Evolutionary conservation across 768 basidiomycete genomes (phyloP).

Genomic region (Suillus subluteus): DNA sequence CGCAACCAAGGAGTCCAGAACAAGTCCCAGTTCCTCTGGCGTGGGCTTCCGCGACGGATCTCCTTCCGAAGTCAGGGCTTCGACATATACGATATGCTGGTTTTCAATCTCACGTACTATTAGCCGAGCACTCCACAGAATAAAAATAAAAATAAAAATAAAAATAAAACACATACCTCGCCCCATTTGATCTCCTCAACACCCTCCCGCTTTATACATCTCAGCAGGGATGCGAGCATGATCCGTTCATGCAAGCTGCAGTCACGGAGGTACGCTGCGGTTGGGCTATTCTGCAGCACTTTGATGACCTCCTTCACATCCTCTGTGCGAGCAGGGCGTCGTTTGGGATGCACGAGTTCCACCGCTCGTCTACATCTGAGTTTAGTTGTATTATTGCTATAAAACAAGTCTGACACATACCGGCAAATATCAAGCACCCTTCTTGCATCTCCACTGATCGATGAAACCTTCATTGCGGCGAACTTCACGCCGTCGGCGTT

Average conservation of each 20-base stretch:
- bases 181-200: slow-evolving; percentile 88
- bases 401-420: slow-evolving; percentile 40
- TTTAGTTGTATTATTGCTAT: slow-evolving; percentile 1
- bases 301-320: slow-evolving; percentile 82
- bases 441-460: slow-evolving; percentile 92
- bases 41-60: slow-evolving; percentile 64
- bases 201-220: slow-evolving; percentile 82
- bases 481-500: slow-evolving; percentile 77
- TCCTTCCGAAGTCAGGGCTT: slow-evolving; percentile 59
- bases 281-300: slow-evolving; percentile 90
- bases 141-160: not conserved
- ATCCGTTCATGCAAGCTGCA: slow-evolving; percentile 88
- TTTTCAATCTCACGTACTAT: slow-evolving; percentile 56
- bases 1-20: slow-evolving; percentile 77
- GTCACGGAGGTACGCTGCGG: slow-evolving; percentile 78
- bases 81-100: slow-evolving; percentile 75
- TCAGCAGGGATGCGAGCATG: slow-evolving; percentile 82
- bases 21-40: slow-evolving; percentile 61
- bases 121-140: slow-evolving; percentile 10
- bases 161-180: slow-evolving; percentile 52
- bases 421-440: slow-evolving; percentile 92
- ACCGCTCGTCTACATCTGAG: slow-evolving; percentile 68
- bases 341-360: slow-evolving; percentile 65
- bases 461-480: slow-evolving; percentile 77
- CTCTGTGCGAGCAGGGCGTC: slow-evolving; percentile 58